Conservation (phyloP, 345 rosid species). For the Psidium guajava region DNA sequence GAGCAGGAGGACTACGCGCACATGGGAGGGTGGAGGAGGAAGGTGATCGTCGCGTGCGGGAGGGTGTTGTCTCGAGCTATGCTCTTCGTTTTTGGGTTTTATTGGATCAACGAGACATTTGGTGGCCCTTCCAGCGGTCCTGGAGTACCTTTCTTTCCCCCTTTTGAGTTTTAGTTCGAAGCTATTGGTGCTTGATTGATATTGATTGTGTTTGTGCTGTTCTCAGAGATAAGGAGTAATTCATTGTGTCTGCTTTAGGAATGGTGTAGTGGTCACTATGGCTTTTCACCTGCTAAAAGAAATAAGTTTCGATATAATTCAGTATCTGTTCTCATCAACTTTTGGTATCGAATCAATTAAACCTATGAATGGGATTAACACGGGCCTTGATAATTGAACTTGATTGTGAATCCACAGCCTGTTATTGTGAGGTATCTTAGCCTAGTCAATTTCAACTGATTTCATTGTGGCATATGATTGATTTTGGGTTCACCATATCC, state of each 20-base stretch:
- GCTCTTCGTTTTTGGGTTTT: slow-evolving; percentile 86
- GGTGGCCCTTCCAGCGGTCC: neutral
- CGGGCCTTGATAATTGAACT: neutral
- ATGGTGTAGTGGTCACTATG: neutral
- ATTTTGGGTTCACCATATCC: neutral
- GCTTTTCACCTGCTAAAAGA: neutral
- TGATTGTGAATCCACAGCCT: neutral
- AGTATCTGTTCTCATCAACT: neutral
- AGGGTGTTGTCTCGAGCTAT: slow-evolving; percentile 57
- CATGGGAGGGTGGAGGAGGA: slow-evolving; percentile 85
- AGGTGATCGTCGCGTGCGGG: slow-evolving; percentile 53
- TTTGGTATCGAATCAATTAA: neutral
- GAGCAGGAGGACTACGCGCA: slow-evolving; percentile 95
- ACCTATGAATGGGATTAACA: neutral
- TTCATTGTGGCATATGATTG: neutral
- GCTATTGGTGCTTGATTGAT: neutral
- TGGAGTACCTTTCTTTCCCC: slow-evolving; percentile 16
- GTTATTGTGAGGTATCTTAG: neutral
- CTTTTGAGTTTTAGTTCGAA: neutral
- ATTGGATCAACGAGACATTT: slow-evolving; percentile 58
- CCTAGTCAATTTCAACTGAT: neutral
- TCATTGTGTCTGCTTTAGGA: neutral
- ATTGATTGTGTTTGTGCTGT: neutral
- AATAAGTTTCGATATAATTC: neutral
- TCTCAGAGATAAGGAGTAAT: neutral